Conservation (phyloP, 2,329 filamentous ascomycete species). For the Exophiala viscosa region DNA sequence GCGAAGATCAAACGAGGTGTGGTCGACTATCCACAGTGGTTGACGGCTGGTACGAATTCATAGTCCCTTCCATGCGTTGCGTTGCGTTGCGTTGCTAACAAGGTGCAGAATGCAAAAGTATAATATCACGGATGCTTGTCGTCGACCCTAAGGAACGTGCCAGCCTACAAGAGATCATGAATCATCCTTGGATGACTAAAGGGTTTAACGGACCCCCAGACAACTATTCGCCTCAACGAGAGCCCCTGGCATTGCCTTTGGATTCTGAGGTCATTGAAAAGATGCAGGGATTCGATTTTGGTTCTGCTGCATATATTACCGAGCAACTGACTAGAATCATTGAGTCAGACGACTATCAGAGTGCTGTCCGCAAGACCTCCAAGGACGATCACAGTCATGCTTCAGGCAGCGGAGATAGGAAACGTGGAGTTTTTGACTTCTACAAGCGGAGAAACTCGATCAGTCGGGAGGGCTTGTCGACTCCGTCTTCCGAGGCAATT, state of each 20-base stretch:
- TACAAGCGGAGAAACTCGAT: conserved; percentile 91
- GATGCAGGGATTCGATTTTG: conserved; percentile 99
- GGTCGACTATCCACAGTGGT: conserved; percentile 92
- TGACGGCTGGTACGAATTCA: conserved; percentile 70
- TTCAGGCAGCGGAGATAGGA: conserved; percentile 68
- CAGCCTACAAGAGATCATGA: conserved; percentile 86
- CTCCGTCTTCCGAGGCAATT: conserved; percentile 80
- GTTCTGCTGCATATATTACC: conserved; percentile 76
- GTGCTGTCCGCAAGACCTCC: conserved; percentile 69
- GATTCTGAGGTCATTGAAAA: conserved; percentile 79
- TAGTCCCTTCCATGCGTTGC: conserved; percentile 12
- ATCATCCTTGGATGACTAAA: conserved; percentile 92
- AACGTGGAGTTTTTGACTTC: conserved; percentile 89
- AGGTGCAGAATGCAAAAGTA: conserved; percentile 76
- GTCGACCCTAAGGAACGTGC: conserved; percentile 87
- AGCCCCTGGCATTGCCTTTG: conserved; percentile 79
- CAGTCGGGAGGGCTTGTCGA: conserved; percentile 80
- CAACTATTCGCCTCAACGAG: conserved; percentile 78
- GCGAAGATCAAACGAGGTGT: conserved; percentile 97
- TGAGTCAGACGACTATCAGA: conserved; percentile 90
- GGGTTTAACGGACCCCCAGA: conserved; percentile 83
- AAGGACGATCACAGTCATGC: conserved; percentile 60
- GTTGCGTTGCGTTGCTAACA: conserved; percentile 36
- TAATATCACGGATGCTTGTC: conserved; percentile 92
- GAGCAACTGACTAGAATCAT: conserved; percentile 79